Evolutionary conservation across 2,329 filamentous ascomycete species (phyloP), one percentile per base, ranked within the genome.

Genomic region (Uncinocarpus reesii): DNA sequence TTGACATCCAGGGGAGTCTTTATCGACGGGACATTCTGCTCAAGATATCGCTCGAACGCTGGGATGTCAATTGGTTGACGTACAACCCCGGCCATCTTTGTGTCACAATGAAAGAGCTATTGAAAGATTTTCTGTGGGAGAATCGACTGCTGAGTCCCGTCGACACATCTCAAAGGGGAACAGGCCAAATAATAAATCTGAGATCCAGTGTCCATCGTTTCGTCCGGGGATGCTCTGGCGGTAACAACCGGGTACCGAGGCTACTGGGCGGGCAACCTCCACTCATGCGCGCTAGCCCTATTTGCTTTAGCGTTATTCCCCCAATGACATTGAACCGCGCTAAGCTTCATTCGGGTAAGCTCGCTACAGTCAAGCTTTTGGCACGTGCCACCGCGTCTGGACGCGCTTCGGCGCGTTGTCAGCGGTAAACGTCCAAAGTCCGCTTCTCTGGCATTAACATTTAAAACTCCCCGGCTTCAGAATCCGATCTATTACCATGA

Each of bases 31-130:
- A 94, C 86, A 69, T 88, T 76, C 53, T 77, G 67, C 47, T 76
- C 70, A 56, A 98, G 77, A 67, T 89, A 98, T 54, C 73, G 76
- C 71, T 90, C 84, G 48, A 98, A 74, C 13, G 85, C 80, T 60
- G 76, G 70, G 59, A 90, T 70, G 63, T 96, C 86, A 62, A 98
- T 93, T 36, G 86, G 86, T 65, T 98, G 92, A 64, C 92, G 81
- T 50, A 98, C 81, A 54, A 76, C 75, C 58, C 90, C 90, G 46
- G 92, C 90, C 90, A 95, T 83, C 52, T 46, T 28, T 15, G 11
- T 15, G 28, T n/a, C n/a, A n/a, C 20, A 41, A 34, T 23, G 5
- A 34, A 26, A 7, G 7, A 10, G 7, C 4, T 16, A 10, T 7
- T 8, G 13, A 7, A 28, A 24, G 21, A 15, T 20, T n/a, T 31